Conservation (phyloP, 2,329 filamentous ascomycete genomes). For the Diaporthe australafricana region DNA sequence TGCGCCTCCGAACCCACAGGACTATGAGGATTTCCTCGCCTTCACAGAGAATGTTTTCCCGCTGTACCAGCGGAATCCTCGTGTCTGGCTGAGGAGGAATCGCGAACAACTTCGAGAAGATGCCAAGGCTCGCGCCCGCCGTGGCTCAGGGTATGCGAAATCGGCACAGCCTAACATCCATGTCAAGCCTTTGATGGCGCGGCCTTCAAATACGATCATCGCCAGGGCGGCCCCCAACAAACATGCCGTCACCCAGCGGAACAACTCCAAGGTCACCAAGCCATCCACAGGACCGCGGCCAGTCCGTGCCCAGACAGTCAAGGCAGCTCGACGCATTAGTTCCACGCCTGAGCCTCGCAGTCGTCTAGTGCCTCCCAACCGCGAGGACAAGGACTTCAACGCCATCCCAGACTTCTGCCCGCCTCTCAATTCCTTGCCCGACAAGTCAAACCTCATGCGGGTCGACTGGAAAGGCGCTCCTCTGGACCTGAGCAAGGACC, state of each 20-base stretch:
- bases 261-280: slow-evolving; percentile 47
- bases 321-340: slow-evolving; percentile 52
- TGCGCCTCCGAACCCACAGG: slow-evolving; percentile 61
- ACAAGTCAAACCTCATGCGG: slow-evolving; percentile 78
- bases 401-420: slow-evolving; percentile 80
- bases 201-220: slow-evolving; percentile 26
- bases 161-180: slow-evolving; percentile 51
- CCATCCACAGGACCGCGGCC: slow-evolving; percentile 49
- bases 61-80: slow-evolving; percentile 56
- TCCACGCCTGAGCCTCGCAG: slow-evolving; percentile 63
- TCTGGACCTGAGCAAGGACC: slow-evolving; percentile 80
- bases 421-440: slow-evolving; percentile 72
- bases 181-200: slow-evolving; percentile 49
- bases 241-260: slow-evolving; percentile 9
- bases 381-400: slow-evolving; percentile 85
- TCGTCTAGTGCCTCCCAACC: slow-evolving; percentile 70
- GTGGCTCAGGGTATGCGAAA: slow-evolving; percentile 44
- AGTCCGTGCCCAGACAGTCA: slow-evolving; percentile 47
- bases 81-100: slow-evolving; percentile 62
- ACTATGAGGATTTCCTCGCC: slow-evolving; percentile 65
- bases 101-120: slow-evolving; percentile 61
- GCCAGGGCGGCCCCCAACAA: slow-evolving; percentile 39
- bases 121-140: slow-evolving; percentile 55
- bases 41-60: slow-evolving; percentile 66
- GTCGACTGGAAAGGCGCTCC: slow-evolving; percentile 88